Base-by-base conservation (phyloP, 495 filamentous ascomycete genomes). In the Penicillium desertorum region DNA sequence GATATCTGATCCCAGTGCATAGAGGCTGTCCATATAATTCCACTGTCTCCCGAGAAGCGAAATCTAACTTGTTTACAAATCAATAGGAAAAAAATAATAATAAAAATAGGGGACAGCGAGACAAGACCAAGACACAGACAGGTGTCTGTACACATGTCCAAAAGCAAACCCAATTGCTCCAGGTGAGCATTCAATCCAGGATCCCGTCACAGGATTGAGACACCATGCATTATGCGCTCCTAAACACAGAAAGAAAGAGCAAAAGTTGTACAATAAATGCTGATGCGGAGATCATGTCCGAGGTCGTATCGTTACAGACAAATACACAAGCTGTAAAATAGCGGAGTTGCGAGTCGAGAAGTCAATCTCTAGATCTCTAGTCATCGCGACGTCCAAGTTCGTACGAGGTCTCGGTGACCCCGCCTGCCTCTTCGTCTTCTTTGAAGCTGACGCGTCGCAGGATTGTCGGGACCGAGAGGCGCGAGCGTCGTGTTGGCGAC, bases 361-460 rank as follows among this genome's bases (percentile, higher is more conserved):
- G 23, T 41, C 22, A 42, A 20, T 27, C 36, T 47, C 45, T 29
- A 51, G 27, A 61, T 51, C 48, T 60, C 48, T 65, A 78, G 62
- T 78, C 73, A 34, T 73, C 71, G 50, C 71, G 74, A 44, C 69
- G 71, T 54, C 66, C 67, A 41, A 73, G 71, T 64, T 78, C 73
- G 50, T 75, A 79, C 8, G 74, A 78, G 41, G 71, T 73, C 60
- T 78, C 76, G 19, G 64, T 70, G 19, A 64, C 56, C 19, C 64
- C 62, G 45, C 67, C 67, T 3, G 48, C 19, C 62, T 78, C 75
- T 63, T 79, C 76, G 53, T 78, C 74, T 60, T 77, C 70, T 53
- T 78, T 79, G 66, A 74, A 76, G 47, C 73, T 75, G 39, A 77
- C 76, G 8, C 72, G 69, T 10, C 74, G 72, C 17, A 77, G 64